Evolutionary conservation across 2,329 filamentous ascomycete species (phyloP).

Genomic region (Cladophialophora yegresii): DNA sequence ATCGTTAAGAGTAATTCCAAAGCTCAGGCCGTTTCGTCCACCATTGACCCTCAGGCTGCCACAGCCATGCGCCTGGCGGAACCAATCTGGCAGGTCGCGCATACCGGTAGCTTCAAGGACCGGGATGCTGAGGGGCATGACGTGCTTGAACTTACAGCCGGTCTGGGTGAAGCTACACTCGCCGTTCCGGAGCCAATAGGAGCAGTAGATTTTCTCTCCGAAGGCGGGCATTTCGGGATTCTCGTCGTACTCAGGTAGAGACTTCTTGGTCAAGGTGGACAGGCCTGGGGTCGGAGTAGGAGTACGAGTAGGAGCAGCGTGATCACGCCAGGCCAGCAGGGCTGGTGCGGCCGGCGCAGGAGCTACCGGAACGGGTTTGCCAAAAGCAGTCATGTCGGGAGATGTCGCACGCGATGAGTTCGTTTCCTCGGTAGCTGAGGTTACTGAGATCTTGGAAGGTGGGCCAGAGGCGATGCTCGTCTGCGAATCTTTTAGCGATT

Average conservation of each 20-base stretch:
- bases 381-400: background rate
- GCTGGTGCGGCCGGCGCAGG: background rate
- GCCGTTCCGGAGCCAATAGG: conserved; percentile 85
- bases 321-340: conserved; percentile 3
- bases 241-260: background rate
- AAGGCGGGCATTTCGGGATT: conserved; percentile 33
- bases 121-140: conserved; percentile 72
- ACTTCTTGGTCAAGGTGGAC: background rate
- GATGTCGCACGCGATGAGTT: conserved; percentile 1
- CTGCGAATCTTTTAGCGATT: background rate
- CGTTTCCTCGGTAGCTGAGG: conserved; percentile 6
- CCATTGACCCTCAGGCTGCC: conserved; percentile 37
- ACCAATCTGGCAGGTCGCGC: conserved; percentile 58
- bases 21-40: conserved; percentile 24
- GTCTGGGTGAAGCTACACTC: conserved; percentile 83
- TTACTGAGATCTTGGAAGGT: background rate
- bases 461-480: background rate
- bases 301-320: background rate
- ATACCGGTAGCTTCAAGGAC: conserved; percentile 72
- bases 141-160: conserved; percentile 86
- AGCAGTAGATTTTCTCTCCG: conserved; percentile 74
- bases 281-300: background rate
- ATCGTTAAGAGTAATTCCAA: conserved; percentile 13
- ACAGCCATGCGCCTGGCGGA: conserved; percentile 50
- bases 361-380: background rate